Evolutionary conservation across 78 protist genomes (phyloP), one percentile per base, ranked within the genome.

Genomic region (Dictyostelium intermedium): DNA sequence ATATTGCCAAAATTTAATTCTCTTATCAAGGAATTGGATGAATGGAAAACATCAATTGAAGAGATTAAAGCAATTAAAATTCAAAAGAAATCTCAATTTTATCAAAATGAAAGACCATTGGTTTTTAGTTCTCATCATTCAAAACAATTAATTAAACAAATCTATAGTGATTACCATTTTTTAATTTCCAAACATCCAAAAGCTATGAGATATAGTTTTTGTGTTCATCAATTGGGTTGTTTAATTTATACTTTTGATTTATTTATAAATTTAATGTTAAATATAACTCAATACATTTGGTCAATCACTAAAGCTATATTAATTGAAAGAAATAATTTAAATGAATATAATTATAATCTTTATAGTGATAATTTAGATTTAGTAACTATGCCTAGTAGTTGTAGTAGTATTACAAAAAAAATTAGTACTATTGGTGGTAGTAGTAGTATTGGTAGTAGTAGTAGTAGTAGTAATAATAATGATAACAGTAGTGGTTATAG

Each of bases 171-270:
- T n/a, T 77, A 77, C n/a, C 50, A 77, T 77, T 41, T 16, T 11
- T 41, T 77, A 34, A 34, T 72, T 20, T 77, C 34, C 20, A 41
- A 41, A n/a, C 34, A 77, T 77, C 34, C 35, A 9, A 41, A 41
- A 3, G 63, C 25, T 23, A 41, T 77, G 60, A 41, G 41, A 10
- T 47, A 77, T 41, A 41, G 53, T 43, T 77, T 72, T 72, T 39
- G 60, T 23, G 11, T 77, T 77, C 79, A 72, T 41, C 82, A 77
- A 41, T 41, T 77, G 18, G 82, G 82, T 77, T 77, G 63, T 41
- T 41, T 77, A 41, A 41, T 77, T 41, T 77, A 77, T 77, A 77
- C 82, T 2, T 77, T 77, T 11, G 82, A 77, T 35, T 77, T 77
- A 35, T 77, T 77, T 77, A 34, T 77, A 66, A 66, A 66, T 66